These are phyloP conservation scores for Pseudogymnoascus sp. DNA, from an alignment of 2,329 filamentous ascomycete genomes.

Conservation along the genomic window DNA sequence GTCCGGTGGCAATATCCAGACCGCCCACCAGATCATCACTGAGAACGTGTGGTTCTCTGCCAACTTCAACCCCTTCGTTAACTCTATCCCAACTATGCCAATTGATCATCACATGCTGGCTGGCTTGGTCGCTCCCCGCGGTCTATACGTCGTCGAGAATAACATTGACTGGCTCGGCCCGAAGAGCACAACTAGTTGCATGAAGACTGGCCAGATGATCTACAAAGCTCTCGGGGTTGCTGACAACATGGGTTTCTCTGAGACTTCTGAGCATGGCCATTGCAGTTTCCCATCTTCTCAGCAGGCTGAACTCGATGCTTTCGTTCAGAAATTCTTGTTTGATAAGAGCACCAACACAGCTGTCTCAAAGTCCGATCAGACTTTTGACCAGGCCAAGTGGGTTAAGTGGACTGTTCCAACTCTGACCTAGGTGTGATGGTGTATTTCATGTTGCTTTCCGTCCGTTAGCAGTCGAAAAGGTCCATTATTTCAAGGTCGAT, in stretches of 20 bases:
- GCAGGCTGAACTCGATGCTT: slow-evolving; percentile 38
- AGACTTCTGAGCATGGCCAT: slow-evolving; percentile 40
- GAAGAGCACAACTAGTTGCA: slow-evolving; percentile 43
- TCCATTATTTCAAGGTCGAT: background rate
- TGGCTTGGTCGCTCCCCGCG: slow-evolving; percentile 48
- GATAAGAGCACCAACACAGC: slow-evolving; percentile 22
- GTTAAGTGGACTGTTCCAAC: slow-evolving; percentile 25
- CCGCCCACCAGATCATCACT: slow-evolving; percentile 46
- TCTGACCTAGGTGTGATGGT: slow-evolving; percentile 15
- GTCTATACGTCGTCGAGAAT: slow-evolving; percentile 48
- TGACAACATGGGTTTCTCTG: slow-evolving; percentile 43
- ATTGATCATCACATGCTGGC: slow-evolving; percentile 51
- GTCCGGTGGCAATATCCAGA: slow-evolving; percentile 50
- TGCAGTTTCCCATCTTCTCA: slow-evolving; percentile 42
- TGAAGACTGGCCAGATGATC: slow-evolving; percentile 43
- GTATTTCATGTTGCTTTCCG: background rate
- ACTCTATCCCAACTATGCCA: slow-evolving; percentile 39
- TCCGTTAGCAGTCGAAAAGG: background rate
- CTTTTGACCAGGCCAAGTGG: slow-evolving; percentile 26
- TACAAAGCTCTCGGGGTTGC: slow-evolving; percentile 45
- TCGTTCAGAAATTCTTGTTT: slow-evolving; percentile 40
- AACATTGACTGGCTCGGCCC: slow-evolving; percentile 45
- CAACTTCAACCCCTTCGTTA: slow-evolving; percentile 44
- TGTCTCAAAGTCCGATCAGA: slow-evolving; percentile 11
- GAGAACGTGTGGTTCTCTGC: slow-evolving; percentile 58